phyloP scores from a whole-genome alignment of 495 filamentous ascomycete species.

The Elasticomyces elasticus region DNA sequence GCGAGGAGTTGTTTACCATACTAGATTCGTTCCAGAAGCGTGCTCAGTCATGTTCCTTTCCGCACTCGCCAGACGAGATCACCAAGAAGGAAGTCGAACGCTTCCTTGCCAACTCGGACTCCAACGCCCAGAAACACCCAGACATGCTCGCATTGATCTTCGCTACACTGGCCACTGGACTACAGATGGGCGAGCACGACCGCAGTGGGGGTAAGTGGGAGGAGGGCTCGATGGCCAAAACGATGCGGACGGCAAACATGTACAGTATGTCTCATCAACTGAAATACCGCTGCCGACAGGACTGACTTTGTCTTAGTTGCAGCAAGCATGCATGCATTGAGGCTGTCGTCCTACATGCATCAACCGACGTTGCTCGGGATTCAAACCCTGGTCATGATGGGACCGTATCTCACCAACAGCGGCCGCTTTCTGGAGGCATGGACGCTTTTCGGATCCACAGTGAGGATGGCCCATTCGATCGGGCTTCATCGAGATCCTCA shows the following conservation, averaged over 20 bases:
- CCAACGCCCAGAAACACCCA: conserved; percentile 34
- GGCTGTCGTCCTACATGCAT: conserved; percentile 33
- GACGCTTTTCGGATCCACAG: conserved; percentile 33
- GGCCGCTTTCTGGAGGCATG: conserved; percentile 35
- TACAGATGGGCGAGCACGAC: conserved; percentile 38
- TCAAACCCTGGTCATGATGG: conserved; percentile 32
- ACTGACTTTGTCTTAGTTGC: conserved; percentile 23
- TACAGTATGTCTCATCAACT: conserved; percentile 31
- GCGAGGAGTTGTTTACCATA: conserved; percentile 31
- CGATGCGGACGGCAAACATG: conserved; percentile 31
- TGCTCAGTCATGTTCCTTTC: conserved; percentile 36
- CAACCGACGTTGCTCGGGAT: conserved; percentile 30
- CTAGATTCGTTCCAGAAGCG: conserved; percentile 37
- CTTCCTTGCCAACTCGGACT: conserved; percentile 33
- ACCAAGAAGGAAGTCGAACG: conserved; percentile 35
- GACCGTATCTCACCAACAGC: conserved; percentile 33
- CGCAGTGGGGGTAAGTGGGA: conserved; percentile 35
- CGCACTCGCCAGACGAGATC: conserved; percentile 36
- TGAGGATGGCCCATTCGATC: conserved; percentile 32
- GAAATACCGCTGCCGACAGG: neutral
- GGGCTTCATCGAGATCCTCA: conserved; percentile 38
- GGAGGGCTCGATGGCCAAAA: conserved; percentile 31
- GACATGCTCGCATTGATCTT: conserved; percentile 43
- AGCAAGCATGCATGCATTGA: conserved; percentile 33
- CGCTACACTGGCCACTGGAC: conserved; percentile 36